A percentile compares a stretch with the other conserved stretches of the same genome.
These are phyloP conservation scores for Auricularia sp. DNA, from an alignment of 768 basidiomycete species.

Conservation along the genomic window DNA sequence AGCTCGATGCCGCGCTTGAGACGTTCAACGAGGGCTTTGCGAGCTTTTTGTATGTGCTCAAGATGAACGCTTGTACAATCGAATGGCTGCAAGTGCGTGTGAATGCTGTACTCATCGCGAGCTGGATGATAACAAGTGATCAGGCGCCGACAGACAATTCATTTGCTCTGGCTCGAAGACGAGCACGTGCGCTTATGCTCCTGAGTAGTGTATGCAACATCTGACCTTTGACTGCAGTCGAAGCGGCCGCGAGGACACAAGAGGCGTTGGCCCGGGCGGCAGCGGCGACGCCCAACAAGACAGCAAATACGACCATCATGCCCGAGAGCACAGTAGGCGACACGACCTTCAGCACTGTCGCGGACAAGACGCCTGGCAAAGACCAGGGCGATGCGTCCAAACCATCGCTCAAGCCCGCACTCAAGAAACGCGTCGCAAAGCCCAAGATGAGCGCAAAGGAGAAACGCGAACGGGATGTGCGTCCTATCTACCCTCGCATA, in stretches of 20 bases:
- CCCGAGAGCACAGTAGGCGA: slow-evolving; percentile 16
- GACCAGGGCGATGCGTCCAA: slow-evolving; percentile 19
- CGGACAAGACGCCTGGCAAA: slow-evolving; percentile 28
- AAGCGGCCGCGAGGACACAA: slow-evolving; percentile 16
- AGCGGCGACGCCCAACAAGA: slow-evolving; percentile 17
- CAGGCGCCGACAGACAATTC: slow-evolving; percentile 55
- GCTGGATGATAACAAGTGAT: slow-evolving; percentile 6
- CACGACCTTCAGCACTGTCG: slow-evolving; percentile 25
- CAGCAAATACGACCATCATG: slow-evolving; percentile 13
- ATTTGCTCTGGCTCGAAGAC: slow-evolving; percentile 44
- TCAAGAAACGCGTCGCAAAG: slow-evolving; percentile 36
- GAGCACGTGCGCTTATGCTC: slow-evolving; percentile 40
- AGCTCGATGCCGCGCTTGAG: slow-evolving; percentile 62
- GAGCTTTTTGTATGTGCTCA: slow-evolving; percentile 82
- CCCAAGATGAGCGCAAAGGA: slow-evolving; percentile 65
- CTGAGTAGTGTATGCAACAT: neutral
- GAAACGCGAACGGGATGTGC: slow-evolving; percentile 70
- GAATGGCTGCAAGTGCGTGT: slow-evolving; percentile 76
- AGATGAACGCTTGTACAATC: slow-evolving; percentile 89
- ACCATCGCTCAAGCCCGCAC: slow-evolving; percentile 12
- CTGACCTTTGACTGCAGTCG: neutral
- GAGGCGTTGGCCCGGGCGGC: slow-evolving; percentile 30
- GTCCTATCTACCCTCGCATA: no score
- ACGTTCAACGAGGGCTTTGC: slow-evolving; percentile 92
- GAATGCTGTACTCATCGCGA: neutral